Conservation (phyloP, 331 rosid species). For the Prunus yedoensis region DNA sequence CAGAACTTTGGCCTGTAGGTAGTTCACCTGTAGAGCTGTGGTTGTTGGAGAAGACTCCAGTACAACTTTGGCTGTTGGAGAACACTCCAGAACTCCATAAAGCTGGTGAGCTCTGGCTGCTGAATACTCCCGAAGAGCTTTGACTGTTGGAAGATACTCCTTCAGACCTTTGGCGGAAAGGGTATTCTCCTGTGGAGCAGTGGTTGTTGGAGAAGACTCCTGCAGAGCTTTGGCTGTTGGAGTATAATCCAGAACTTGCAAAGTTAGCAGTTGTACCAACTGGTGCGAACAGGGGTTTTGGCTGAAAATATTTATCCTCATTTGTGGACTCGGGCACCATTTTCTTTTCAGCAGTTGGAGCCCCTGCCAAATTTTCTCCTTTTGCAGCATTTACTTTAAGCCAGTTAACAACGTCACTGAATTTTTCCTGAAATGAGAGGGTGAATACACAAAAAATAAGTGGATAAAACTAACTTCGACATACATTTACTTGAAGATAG, state of each 20-base stretch:
- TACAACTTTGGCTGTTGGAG: slow-evolving; percentile 34
- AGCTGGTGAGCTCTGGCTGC: slow-evolving; percentile 13
- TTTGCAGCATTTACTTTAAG: slow-evolving; percentile 69
- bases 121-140: slow-evolving; percentile 24
- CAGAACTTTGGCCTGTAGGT: slow-evolving; percentile 8
- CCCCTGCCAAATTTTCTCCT: slow-evolving; percentile 44
- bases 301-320: slow-evolving; percentile 50
- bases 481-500: neutral
- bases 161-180: slow-evolving; percentile 9
- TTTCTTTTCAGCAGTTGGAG: slow-evolving; percentile 42
- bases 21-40: slow-evolving; percentile 7
- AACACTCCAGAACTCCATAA: slow-evolving; percentile 27
- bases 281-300: slow-evolving; percentile 44
- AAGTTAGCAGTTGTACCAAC: slow-evolving; percentile 31
- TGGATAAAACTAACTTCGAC: neutral
- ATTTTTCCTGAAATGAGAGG: slow-evolving; percentile 65
- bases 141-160: slow-evolving; percentile 17
- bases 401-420: slow-evolving; percentile 89
- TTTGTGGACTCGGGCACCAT: slow-evolving; percentile 40
- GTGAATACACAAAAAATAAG: slow-evolving; percentile 17
- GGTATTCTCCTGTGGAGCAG: slow-evolving; percentile 2
- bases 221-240: slow-evolving; percentile 19
- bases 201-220: slow-evolving; percentile 9
- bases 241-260: slow-evolving; percentile 26
- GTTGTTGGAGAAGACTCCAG: slow-evolving; percentile 7